Evolutionary conservation across 441 rosid species (phyloP), one percentile per base, ranked within the genome.

Genomic region (Dalechampia spathulata): DNA sequence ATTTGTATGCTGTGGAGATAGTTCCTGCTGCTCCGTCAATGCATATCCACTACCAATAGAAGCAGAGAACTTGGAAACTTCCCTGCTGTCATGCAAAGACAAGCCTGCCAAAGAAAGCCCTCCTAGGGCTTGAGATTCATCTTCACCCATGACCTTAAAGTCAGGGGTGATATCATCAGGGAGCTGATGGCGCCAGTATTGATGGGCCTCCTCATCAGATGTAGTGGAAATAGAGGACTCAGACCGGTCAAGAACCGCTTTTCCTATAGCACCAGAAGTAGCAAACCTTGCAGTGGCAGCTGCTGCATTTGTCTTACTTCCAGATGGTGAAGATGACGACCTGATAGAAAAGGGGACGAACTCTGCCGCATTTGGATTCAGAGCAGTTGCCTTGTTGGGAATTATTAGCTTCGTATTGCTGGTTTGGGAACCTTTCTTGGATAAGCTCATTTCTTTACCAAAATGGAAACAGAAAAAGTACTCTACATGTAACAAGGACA

Each of bases 101-200:
- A 86, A 78, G 48, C 83, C 79, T 14, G 82, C 72, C 53, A 92
- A 73, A 57, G 96, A 89, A 17, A 89, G 73, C 39, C 83, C 75
- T 49, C 72, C 85, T 25, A 76, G 43, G 36, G 79, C 82, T 52
- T 71, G 91, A 12, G 95, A 73, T 41, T 77, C 88, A 63, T 83
- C 95, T 64, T 89, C 94, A 42, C 76, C 74, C 81, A 74, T 70
- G 46, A 86, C 77, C 75, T 82, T 82, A 61, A 89, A 92, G 59
- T 92, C 97, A 6, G 97, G 99, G 48, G 99, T 93, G 45, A 89
- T 83, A 70, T 89, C 96, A 65, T 89, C 97, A 26, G 99, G 97
- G 40, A 93, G 95, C 71, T 89, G 94, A 75, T 69, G 86, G 61
- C 83, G 82, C 96, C 97, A 93, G 70, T 69, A 87, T 61, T 83